Evolutionary conservation across 2,329 filamentous ascomycete species (phyloP), one percentile per base, ranked within the genome.

Genomic region (Gaeumannomyces sp.): DNA sequence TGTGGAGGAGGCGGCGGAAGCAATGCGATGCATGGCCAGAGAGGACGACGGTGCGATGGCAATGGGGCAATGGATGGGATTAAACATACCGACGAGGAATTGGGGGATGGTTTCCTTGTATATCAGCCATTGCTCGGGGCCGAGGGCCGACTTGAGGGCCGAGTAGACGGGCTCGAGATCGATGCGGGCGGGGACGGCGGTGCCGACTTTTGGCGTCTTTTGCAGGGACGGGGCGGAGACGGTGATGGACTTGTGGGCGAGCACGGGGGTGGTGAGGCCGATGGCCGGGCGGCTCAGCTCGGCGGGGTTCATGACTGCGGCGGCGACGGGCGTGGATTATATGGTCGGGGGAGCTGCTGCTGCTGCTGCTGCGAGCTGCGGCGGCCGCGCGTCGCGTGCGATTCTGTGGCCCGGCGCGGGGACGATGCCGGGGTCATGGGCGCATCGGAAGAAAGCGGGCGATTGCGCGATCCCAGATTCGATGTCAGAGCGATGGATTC

Each of bases 81-180:
- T 60, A 66, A 60, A 73, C 75, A 62, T 75, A 89, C 87, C 87
- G 71, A 86, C 82, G 58, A 89, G 73, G 72, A 89, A 89, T 69
- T 87, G 82, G 64, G 83, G 82, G 13, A 83, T 81, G 35, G 86
- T 77, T 67, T 88, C 85, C 75, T 89, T 89, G 73, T 90, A 90
- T 38, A 77, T 73, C 38, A 80, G 77, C 87, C 87, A 90, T 77
- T 87, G 81, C 72, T 89, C 87, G 53, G 75, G 74, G 69, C 82
- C 81, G 70, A 89, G 84, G 70, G 80, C 80, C 60, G 79, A 74
- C 74, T 89, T 89, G 64, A 90, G 80, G 64, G 81, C 81, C 61
- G 83, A 81, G 74, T 89, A 89, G 60, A 88, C 77, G 56, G 86
- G 83, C 73, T 89, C 86, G 63, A 89, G 79, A 72, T 90, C 87